Percentiles rank a stretch among this genome's conserved stretches.
Evolutionary conservation across 116 monocot genomes (phyloP).

Genomic region (Cymodocea nodosa): DNA sequence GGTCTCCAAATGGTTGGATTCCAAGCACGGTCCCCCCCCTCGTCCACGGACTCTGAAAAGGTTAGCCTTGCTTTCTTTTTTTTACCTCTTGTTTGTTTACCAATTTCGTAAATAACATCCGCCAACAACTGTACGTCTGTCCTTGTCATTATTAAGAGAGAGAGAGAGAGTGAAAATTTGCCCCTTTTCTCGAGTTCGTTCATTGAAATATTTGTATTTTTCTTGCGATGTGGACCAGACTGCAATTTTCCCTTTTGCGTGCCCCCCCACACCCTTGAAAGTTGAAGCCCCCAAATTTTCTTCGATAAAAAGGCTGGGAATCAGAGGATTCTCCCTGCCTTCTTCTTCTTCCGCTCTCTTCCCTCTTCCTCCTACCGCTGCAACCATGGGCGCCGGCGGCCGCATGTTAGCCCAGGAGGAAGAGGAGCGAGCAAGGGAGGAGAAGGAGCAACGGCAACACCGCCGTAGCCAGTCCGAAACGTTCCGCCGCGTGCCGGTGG

Average conservation of each 20-base stretch:
- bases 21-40: too few species aligned
- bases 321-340: not conserved
- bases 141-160: too few species aligned
- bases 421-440: not conserved
- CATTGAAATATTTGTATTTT: too few species aligned
- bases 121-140: too few species aligned
- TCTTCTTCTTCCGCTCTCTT: not conserved
- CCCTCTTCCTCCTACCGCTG: not conserved
- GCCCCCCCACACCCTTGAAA: not conserved
- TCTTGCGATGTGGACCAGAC: too few species aligned
- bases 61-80: too few species aligned
- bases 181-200: too few species aligned
- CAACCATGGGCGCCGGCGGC: constrained; percentile 42
- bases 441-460: not conserved
- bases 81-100: too few species aligned
- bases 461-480: not conserved
- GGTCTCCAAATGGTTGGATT: too few species aligned
- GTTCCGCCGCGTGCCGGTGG: constrained; percentile 23
- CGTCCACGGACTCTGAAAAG: too few species aligned
- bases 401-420: constrained; percentile 23
- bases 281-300: not conserved
- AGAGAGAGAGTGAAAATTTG: too few species aligned
- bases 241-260: not conserved
- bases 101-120: too few species aligned
- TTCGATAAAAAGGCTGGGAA: not conserved